Base-by-base conservation (phyloP, 257 asterid species). In the Henckelia pumila region DNA sequence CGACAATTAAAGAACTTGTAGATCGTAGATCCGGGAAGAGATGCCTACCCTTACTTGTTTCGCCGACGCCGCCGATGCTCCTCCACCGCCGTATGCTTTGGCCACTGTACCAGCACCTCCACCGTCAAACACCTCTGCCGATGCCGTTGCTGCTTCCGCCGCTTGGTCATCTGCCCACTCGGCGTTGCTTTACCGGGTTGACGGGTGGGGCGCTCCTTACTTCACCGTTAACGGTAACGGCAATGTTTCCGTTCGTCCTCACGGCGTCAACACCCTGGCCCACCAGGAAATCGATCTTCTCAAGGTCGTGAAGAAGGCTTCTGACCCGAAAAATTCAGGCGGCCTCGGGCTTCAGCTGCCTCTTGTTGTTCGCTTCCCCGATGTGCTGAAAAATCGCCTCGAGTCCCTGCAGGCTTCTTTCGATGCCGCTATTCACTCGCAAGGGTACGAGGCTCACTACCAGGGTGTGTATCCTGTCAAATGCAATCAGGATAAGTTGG, bases 381-480 rank as follows among this genome's bases (percentile, higher is more conserved):
- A 94, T 28, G 92, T 94, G 59, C 81, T 91, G 22, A 85, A 85
- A 68, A 80, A 88, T 58, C 82, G 97, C 30, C 84, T 94, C 0
- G 96, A 91, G 26, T 81, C 89, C 16, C 80, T 94, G 33, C 92
- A 94, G 26, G 79, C 86, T 0, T 87, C 89, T 8, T 93, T 94
- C 40, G 82, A 85, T 69, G 71, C 71, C 1, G 96, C 96, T 1
- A 81, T 94, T 10, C 85, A 81, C 1, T 83, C 89, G 20, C 88
- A 83, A 19, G 89, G 89, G 1, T 94, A 91, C 49, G 85, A 64
- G 16, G 73, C 91, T 32, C 97, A 88, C 72, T 94, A 94, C 78
- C 99, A 87, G 71, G 99, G 99, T 17, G 96, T 94, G 37, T 94
- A 86, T 63, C 99, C 99, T 5, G 96, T 91, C 63, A 94, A 94